Conservation (phyloP, 2,329 filamentous ascomycete species). For the Nemania serpens region DNA sequence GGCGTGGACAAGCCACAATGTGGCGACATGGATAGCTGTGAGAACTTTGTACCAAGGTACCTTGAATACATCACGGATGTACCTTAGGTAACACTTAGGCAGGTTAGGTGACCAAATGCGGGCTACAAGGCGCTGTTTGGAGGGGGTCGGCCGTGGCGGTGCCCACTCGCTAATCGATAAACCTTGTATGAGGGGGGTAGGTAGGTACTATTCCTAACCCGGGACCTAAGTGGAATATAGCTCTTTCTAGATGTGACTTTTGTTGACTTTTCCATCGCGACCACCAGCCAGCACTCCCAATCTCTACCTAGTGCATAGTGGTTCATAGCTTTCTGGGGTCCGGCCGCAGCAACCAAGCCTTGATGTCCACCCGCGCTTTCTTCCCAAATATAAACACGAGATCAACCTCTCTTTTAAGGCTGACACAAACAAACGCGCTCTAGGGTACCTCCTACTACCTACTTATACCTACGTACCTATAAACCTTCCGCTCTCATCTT, state of each 20-base stretch:
- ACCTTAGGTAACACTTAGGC: no score
- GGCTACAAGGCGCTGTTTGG: no score
- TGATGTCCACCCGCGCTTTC: conserved; percentile 12
- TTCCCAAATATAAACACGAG: conserved; percentile 12
- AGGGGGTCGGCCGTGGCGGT: no score
- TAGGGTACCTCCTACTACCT: not conserved
- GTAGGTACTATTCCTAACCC: no score
- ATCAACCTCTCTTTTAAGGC: not conserved
- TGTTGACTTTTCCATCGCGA: conserved; percentile 30
- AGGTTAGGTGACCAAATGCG: no score
- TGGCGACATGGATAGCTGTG: no score
- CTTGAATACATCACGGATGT: no score
- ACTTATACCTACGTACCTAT: conserved; percentile 1
- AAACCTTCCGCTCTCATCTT: not conserved
- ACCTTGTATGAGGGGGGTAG: conserved; percentile 16
- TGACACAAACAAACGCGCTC: conserved; percentile 21
- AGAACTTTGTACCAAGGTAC: no score
- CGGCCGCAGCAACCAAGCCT: not conserved
- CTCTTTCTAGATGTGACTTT: conserved; percentile 17
- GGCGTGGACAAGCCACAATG: conserved; percentile 15
- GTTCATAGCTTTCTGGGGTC: conserved; percentile 2
- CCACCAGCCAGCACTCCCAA: conserved; percentile 6
- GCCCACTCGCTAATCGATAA: conserved; percentile 29
- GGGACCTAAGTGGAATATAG: conserved; percentile 9
- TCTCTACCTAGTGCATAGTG: conserved; percentile 10